These are phyloP conservation scores for Podospora pseudoanserina DNA, from an alignment of 495 filamentous ascomycete species.

Conservation along the genomic window DNA sequence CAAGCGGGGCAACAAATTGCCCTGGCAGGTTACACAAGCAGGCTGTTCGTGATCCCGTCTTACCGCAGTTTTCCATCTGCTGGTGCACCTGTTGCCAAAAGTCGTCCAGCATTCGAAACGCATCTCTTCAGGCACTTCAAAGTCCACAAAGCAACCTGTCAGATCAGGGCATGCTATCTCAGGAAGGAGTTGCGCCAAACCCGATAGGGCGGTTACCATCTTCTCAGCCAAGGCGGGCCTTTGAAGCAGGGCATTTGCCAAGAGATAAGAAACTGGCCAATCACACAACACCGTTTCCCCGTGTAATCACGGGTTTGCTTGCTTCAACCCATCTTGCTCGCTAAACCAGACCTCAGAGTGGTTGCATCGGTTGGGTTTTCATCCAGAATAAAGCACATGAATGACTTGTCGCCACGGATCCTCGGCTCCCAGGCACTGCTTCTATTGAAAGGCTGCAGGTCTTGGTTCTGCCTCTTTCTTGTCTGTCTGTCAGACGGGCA, in stretches of 20 bases:
- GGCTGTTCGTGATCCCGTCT: not conserved
- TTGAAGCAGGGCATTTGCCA: not conserved
- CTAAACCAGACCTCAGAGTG: not conserved
- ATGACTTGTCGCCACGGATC: not conserved
- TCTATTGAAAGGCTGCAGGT: conserved; percentile 6
- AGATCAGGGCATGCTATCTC: not conserved
- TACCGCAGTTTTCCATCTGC: not conserved
- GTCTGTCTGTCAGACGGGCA: not conserved
- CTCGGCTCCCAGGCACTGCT: not conserved
- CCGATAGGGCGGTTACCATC: not conserved
- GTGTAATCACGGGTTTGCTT: not conserved
- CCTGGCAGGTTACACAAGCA: not conserved
- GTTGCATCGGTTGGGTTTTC: not conserved
- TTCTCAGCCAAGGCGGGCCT: conserved; percentile 3
- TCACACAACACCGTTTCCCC: not conserved
- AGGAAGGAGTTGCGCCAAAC: not conserved
- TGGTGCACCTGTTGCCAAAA: not conserved
- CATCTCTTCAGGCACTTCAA: not conserved
- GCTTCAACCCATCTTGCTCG: not conserved
- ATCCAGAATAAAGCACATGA: not conserved
- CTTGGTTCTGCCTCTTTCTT: not conserved
- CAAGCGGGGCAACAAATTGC: not conserved
- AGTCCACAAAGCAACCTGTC: not conserved
- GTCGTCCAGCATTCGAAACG: not conserved
- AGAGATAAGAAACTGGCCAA: conserved; percentile 4